Conservation (phyloP, 139 green algal species). For the Desmodesmus armatus region DNA sequence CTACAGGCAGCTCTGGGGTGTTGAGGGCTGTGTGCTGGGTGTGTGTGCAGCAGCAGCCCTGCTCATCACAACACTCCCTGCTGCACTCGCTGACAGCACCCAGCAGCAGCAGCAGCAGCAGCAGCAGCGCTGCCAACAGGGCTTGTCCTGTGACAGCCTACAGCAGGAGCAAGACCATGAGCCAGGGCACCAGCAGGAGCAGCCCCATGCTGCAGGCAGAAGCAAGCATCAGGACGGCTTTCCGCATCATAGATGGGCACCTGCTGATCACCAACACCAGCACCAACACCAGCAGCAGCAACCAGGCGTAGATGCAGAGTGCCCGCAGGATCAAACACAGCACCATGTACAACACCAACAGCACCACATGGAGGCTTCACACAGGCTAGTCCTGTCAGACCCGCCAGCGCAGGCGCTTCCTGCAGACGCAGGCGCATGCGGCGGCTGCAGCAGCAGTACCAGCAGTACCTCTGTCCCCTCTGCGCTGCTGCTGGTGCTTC, state of each 20-base stretch:
- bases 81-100: background rate
- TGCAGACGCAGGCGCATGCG: too few relatives aligned
- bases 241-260: background rate
- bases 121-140: background rate
- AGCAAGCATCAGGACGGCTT: too few relatives aligned
- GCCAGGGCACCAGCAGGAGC: slow-evolving; percentile 13
- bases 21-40: slow-evolving; percentile 71
- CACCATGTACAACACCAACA: background rate
- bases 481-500: slow-evolving; percentile 74
- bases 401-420: too few relatives aligned
- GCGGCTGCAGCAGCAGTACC: slow-evolving; percentile 26
- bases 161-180: background rate
- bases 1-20: slow-evolving; percentile 40
- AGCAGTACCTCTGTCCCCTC: slow-evolving; percentile 49
- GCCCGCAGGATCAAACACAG: background rate
- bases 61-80: slow-evolving; percentile 58
- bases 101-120: background rate
- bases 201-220: background rate
- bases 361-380: too few relatives aligned
- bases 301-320: too few relatives aligned
- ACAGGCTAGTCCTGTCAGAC: too few relatives aligned
- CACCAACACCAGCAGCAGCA: too few relatives aligned
- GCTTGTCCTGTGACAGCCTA: background rate
- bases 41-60: slow-evolving; percentile 56
- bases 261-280: too few relatives aligned